Evolutionary conservation across 1,284 basidiomycete species (phyloP), one percentile per base, ranked within the genome.

Genomic region (Ustilago nuda): DNA sequence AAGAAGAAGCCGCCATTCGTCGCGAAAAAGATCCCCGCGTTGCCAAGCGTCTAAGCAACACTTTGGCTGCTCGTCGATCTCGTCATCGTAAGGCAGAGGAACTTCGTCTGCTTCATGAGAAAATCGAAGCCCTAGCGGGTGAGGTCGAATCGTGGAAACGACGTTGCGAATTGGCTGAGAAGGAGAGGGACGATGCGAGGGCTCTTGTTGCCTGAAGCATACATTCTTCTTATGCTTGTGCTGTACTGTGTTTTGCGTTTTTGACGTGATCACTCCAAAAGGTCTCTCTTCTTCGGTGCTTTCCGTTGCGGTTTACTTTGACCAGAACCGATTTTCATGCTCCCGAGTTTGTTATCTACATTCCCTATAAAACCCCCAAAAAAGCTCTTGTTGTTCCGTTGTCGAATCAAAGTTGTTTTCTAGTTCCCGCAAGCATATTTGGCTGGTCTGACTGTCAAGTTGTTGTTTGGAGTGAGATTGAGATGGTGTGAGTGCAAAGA

Each of bases 21-120:
- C 72, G 72, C 46, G 79, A 79, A 33, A 72, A 77, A 69, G 82
- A 83, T 52, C 75, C 84, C 33, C 77, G 79, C 41, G 71, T 76
- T 30, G 79, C 82, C 57, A 85, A 85, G 79, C 82, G 84, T 53
- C 76, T 84, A n/a, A 76, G 70, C 56, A 85, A 85, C 80, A 85
- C 84, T 43, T 70, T 85, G 12, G 83, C 83, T 39, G 84, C 84
- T 13, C 77, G 84, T 46, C 79, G 83, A 27, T 80, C 78, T 17
- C 78, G 84, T 36, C 82, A 82, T 65, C 80, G 84, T 32, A 85
- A 85, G 69, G 81, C 81, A 4, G 82, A 84, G 59, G 84, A 85
- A 75, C 71, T 81, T 7, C 69, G 74, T 43, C 70, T 64, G 56
- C 77, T 84, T 5, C 69, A 81, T 66, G 82, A 84, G 23, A 79